Evolutionary conservation across 495 filamentous ascomycete genomes (phyloP), one percentile per base, ranked within the genome.

Genomic region (Cetradonia linearis): DNA sequence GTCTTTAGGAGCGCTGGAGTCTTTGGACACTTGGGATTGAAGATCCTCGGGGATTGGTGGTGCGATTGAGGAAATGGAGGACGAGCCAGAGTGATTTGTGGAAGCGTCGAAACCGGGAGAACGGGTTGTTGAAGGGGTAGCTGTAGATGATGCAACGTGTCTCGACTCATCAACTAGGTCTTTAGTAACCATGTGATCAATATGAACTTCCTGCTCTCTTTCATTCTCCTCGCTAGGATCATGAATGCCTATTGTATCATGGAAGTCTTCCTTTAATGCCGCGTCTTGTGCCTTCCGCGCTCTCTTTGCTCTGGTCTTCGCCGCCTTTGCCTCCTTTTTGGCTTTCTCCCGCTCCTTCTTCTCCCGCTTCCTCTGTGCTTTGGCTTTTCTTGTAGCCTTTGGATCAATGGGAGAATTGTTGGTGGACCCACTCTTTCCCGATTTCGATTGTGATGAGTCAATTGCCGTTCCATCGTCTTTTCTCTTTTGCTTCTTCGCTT

Each of bases 51-150:
- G 75, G 59, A 79, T 77, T 36, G 82, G 81, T 16, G 85, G 79
- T 9, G 82, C 71, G 54, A 86, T 76, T 20, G 86, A 88, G 33
- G 86, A 89, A 64, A 86, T 81, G 20, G 87, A 88, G 42, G 87
- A 88, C 55, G 79, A 84, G 62, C 79, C 79, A 52, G 86, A 87
- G 59, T 82, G 74, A 25, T 71, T 66, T 53, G 76, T 75, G 36
- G 78, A 76, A 62, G 75, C 73, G 66, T 91, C 85, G 66, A 87
- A 88, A 20, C 70, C 73, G 13, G 86, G 82, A 7, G 87, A 88
- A 48, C 81, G 78, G 31, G 75, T 69, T 47, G 84, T 81, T 13
- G 80, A 77, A 23, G 75, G 69, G 18, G 77, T 74, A 38, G 71
- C 70, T 47, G 74, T 73, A 48, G 78, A 77, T 9, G 69, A 75